Evolutionary conservation across 2,329 filamentous ascomycete species (phyloP).

Genomic region (Colletotrichum sp.): DNA sequence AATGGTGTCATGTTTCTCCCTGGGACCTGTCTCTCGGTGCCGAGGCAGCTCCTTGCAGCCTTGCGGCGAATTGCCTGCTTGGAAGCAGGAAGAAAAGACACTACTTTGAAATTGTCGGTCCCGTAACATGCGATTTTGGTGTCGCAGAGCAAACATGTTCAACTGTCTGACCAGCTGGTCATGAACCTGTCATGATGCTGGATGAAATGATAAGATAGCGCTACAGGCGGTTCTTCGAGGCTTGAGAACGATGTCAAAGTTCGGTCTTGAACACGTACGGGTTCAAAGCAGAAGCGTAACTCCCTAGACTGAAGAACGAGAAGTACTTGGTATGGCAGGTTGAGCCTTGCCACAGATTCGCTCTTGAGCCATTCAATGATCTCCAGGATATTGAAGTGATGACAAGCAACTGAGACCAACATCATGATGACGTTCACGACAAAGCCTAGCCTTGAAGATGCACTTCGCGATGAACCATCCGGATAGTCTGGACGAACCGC

Average conservation of each 20-base stretch:
- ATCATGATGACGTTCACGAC: background rate
- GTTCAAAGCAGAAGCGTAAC: background rate
- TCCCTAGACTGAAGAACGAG: accelerated
- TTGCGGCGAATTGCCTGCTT: background rate
- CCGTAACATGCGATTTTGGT: background rate
- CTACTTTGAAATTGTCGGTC: background rate
- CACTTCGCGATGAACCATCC: background rate
- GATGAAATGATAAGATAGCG: background rate
- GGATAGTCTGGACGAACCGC: background rate
- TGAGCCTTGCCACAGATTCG: background rate
- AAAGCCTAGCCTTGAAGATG: background rate
- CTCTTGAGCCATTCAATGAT: background rate
- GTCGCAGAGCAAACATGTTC: background rate
- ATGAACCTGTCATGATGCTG: background rate
- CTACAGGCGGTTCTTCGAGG: background rate
- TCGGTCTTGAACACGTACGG: background rate
- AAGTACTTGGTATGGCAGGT: background rate
- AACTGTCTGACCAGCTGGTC: background rate
- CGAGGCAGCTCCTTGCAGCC: background rate
- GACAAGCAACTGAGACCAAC: background rate
- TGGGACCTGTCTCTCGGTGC: background rate
- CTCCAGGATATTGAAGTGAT: accelerated
- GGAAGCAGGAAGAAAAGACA: background rate
- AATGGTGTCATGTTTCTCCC: background rate
- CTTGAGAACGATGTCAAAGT: background rate